Conservation (phyloP, 768 basidiomycete genomes). For the Pleurotus salmoneostramineus region DNA sequence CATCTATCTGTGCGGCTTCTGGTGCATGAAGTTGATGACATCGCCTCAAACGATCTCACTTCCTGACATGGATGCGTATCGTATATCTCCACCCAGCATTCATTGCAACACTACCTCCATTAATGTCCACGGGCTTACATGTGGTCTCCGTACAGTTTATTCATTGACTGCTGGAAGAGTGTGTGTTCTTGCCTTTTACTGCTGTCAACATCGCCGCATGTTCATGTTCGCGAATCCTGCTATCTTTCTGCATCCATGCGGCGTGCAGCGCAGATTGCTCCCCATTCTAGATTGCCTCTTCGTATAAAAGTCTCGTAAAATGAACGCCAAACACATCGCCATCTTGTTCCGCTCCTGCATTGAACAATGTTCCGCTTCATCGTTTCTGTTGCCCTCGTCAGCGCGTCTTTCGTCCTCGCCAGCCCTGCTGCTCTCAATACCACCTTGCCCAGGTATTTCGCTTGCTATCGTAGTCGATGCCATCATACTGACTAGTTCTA, state of each 20-base stretch:
- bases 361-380: constrained; percentile 22
- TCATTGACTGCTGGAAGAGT: neutral
- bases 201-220: neutral
- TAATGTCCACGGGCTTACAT: neutral
- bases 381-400: constrained; percentile 22
- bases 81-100: constrained; percentile 5
- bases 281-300: too few relatives aligned
- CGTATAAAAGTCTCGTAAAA: neutral
- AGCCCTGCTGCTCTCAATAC: constrained; percentile 18
- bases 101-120: constrained; percentile 1
- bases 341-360: neutral
- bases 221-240: neutral
- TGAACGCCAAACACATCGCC: neutral
- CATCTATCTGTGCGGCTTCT: neutral
- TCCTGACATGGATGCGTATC: neutral
- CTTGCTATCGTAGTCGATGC: neutral
- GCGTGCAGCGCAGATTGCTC: neutral
- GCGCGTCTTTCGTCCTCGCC: constrained; percentile 22
- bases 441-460: constrained; percentile 15
- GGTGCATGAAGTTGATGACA: neutral
- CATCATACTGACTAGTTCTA: neutral
- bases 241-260: constrained; percentile 1
- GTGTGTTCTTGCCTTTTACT: neutral
- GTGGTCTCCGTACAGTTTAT: neutral
- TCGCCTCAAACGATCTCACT: neutral